Base-by-base conservation (phyloP, 371 early-diverging fungal species). In the Cokeromyces recurvatus region DNA sequence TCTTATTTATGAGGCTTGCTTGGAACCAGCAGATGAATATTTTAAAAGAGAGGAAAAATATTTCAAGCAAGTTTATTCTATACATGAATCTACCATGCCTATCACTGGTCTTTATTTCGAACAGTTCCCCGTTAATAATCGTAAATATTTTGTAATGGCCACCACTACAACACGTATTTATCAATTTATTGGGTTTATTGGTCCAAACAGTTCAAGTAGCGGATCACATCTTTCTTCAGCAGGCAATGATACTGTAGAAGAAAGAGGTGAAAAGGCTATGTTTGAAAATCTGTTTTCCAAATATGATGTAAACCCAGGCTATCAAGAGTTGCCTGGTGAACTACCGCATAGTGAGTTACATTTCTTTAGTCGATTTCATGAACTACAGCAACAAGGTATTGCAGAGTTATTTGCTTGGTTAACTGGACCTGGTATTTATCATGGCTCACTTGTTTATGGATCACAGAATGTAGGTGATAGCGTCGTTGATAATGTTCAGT, bases 401-500 rank as follows among this genome's bases (percentile, higher is more conserved):
- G 82, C 86, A 2, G 78, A 86, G 55, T 65, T 73, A 8, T 89
- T 90, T 74, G 83, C 85, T 12, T 91, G 91, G 91, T 42, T 87
- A 41, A 87, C 87, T 9, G 85, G 87, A 65, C 81, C 91, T 17
- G 95, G 95, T 39, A 80, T 95, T 6, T 94, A 87, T 55, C 85
- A 82, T 54, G 92, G 94, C 31, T 76, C 81, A 27, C 70, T 95
- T 4, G 80, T 81, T 2, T 89, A 86, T 70, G 86, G 87, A 0
- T 81, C 83, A 1, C 86, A 89, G 54, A 73, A 77, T 36, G 50
- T 74, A 12, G 87, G 90, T 4, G 93, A 90, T 47, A 85, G 86
- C 46, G 84, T 93, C 4, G 81, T 91, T 16, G 85, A 86, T 39
- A 83, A 82, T 48, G 84, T 91, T 2, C 82, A 86, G 35, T 57